Evolutionary conservation across 305 asterid genomes (phyloP).

Genomic region (Fraxinus platypoda): DNA sequence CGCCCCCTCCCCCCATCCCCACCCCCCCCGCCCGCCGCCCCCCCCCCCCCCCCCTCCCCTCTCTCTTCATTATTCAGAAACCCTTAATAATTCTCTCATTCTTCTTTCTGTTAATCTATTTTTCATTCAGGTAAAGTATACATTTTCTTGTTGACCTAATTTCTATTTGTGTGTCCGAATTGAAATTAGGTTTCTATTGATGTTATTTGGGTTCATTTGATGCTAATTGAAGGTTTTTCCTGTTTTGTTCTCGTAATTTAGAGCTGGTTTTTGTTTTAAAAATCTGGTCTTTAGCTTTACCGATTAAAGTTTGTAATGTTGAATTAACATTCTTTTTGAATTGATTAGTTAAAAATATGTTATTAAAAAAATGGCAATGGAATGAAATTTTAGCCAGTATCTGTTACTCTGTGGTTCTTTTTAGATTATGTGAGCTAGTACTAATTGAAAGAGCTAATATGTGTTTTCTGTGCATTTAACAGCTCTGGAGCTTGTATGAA

Average conservation of each 20-base stretch:
- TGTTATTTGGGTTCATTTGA: background rate
- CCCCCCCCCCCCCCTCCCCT: constrained; percentile 20
- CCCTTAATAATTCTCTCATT: background rate
- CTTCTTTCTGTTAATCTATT: background rate
- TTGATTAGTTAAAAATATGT: background rate
- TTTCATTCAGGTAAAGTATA: constrained; percentile 26
- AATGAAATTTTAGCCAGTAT: background rate
- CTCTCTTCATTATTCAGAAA: constrained; percentile 14
- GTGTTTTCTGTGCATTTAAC: background rate
- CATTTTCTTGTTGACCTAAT: constrained; percentile 22
- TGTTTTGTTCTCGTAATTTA: constrained; percentile 11
- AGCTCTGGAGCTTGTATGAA: constrained; percentile 10
- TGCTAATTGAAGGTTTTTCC: constrained; percentile 11
- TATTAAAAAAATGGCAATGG: background rate
- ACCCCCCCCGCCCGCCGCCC: constrained; percentile 23
- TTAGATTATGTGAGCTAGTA: background rate
- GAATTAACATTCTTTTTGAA: background rate
- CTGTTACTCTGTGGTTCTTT: background rate
- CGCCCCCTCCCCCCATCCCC: constrained; percentile 25
- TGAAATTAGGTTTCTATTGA: background rate
- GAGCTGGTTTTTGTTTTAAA: background rate
- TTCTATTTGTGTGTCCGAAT: background rate
- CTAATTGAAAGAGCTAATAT: background rate
- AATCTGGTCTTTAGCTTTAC: constrained; percentile 2
- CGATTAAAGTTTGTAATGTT: constrained; percentile 3